Base-by-base conservation (phyloP, 371 early-diverging fungal species). In the Phascolomyces articulosus region DNA sequence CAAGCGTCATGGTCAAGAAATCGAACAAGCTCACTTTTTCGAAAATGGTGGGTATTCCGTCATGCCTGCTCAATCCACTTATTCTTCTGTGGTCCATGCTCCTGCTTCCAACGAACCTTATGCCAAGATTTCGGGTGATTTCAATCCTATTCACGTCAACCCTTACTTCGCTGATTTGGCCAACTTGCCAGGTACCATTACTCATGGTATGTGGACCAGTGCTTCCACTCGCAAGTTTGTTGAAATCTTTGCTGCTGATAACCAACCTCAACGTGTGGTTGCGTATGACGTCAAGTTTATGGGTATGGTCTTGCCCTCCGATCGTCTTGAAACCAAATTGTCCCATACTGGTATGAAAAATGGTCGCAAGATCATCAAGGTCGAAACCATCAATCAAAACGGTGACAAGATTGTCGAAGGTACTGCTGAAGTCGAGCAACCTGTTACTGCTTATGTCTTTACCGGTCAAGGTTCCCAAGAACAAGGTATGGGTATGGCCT, bases 391-490 rank as follows among this genome's bases (percentile, higher is more conserved):
- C 78, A 96, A 95, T 80, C 92, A 94, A 77, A 88, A 90, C 65
- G 93, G 93, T 62, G 87, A 80, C 58, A 91, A 91, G 83, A 94
- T 97, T 28, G 85, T 97, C 31, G 91, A 87, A 68, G 98, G 98
- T 62, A 90, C 90, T 53, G 96, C 98, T 57, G 95, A 96, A 73
- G 93, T 98, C 24, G 95, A 95, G 47, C 95, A 97, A 78, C 93
- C 96, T 38, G 82, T 89, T 58, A 95, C 96, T 40, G 92, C 94
- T 56, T 95, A 93, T 68, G 93, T 95, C 26, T 98, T 98, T 77
- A 96, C 97, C 57, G 98, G 98, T 51, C 98, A 98, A 71, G 98
- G 98, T 70, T 95, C 98, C 60, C 98, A 98, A 75, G 93, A 94
- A 74, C 87, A 78, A 54, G 96, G 95, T 63, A 98, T 98, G 98